Evolutionary conservation across 768 basidiomycete species (phyloP), one percentile per base, ranked within the genome.

Genomic region (Collybia mongolica): DNA sequence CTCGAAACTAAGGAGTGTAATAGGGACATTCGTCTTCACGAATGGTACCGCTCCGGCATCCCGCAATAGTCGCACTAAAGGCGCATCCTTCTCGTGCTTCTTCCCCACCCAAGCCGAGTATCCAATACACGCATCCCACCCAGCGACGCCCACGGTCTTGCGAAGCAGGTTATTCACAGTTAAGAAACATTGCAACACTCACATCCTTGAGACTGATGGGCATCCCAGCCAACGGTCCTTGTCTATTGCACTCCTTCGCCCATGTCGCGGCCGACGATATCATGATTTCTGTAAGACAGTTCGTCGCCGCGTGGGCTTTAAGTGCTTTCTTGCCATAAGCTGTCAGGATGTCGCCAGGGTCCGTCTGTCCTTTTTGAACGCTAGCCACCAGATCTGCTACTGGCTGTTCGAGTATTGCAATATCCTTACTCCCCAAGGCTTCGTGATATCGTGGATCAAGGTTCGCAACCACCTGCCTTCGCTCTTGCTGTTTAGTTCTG

Each of bases 21-120:
- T 71, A 0, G 83, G 84, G 6, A 82, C 63, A 40, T 81, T 82
- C n/a, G 85, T 88, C 64, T 88, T 88, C 53, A 81, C 81, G 52
- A 76, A 84, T 12, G 83, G 79, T 28, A 88, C 69, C 0, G 85
- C 85, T 28, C 86, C 86, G 1, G 84, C 83, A 51, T 77, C 75
- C 20, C 71, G 77, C 5, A 84, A 66, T 26, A 86, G 73, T 40
- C 71, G 69, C 18, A 83, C 73, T 6, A 83, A 54, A 2, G 77
- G 71, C 3, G 80, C 75, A 46, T 85, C 78, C 32, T 71, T 67
- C 22, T 69, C 38, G 35, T 70, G 58, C 9, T 82, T 79, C 42
- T 70, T 70, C 12, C 72, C 69, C 8, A 72, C 71, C 68, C 70
- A 70, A 0, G 76, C 66, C 0, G 84, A 79, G 55, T 83, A 85